Evolutionary conservation across 495 filamentous ascomycete species (phyloP).

Genomic region (Penicillium paradoxum): DNA sequence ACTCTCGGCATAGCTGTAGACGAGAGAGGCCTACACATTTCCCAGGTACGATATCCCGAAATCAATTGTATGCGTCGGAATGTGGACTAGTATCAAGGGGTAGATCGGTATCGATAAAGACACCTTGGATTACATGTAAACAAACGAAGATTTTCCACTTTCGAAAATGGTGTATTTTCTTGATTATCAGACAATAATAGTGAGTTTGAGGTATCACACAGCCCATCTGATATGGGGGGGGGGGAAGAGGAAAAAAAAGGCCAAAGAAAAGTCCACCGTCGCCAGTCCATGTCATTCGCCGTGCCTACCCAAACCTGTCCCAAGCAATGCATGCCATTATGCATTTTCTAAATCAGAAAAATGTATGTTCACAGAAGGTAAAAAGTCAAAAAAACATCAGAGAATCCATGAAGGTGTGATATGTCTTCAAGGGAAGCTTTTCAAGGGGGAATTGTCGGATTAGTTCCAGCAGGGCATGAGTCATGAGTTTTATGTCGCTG

Average conservation of each 20-base stretch:
- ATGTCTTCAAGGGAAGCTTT: constrained; percentile 5
- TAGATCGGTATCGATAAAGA: neutral
- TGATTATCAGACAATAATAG: constrained; percentile 7
- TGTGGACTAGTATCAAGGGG: neutral
- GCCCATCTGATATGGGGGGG: constrained; percentile 4
- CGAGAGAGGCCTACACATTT: neutral
- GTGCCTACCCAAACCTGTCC: constrained; percentile 21
- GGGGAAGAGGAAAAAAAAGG: constrained; percentile 4
- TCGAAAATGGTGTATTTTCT: neutral
- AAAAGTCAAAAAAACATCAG: constrained; percentile 4
- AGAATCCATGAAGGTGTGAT: neutral
- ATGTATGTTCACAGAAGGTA: constrained; percentile 29
- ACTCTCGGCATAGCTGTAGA: neutral
- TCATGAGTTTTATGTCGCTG: constrained; percentile 5
- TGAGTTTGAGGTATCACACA: constrained; percentile 6
- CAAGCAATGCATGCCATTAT: constrained; percentile 34
- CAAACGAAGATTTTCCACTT: neutral
- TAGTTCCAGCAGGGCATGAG: constrained; percentile 5
- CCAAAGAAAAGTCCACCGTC: constrained; percentile 23
- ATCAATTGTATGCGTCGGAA: neutral
- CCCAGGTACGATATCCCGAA: neutral
- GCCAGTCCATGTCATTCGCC: constrained; percentile 30
- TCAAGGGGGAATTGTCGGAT: constrained; percentile 2
- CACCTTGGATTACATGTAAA: neutral
- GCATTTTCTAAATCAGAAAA: constrained; percentile 32